These are phyloP conservation scores for Sporisorium scitamineum DNA, from an alignment of 1,284 basidiomycete species.

Conservation along the genomic window DNA sequence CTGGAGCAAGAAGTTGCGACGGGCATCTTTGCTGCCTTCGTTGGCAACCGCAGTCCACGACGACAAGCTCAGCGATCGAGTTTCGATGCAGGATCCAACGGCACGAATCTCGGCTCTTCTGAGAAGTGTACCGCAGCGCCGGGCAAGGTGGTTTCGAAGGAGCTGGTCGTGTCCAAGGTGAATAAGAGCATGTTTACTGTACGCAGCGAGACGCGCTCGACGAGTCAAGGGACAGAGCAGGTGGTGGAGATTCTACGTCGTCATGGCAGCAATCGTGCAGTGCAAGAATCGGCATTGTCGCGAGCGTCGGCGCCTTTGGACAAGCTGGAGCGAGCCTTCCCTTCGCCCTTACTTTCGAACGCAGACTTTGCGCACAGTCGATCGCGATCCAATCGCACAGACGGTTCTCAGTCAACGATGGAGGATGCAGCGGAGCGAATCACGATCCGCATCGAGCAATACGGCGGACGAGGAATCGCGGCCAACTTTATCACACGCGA, in stretches of 20 bases:
- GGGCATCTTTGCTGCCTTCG: slow-evolving; percentile 46
- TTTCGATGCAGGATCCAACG: slow-evolving; percentile 7
- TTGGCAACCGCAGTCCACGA: slow-evolving; percentile 45
- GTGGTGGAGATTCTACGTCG: slow-evolving; percentile 30
- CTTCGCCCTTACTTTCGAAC: slow-evolving; percentile 30
- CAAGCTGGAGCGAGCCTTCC: slow-evolving; percentile 38
- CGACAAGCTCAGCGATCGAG: slow-evolving; percentile 25
- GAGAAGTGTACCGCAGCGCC: not conserved
- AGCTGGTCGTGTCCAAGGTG: slow-evolving; percentile 38
- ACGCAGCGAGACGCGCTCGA: slow-evolving; percentile 12
- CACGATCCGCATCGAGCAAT: slow-evolving; percentile 27
- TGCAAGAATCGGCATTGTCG: slow-evolving; percentile 10
- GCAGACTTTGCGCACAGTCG: slow-evolving; percentile 15
- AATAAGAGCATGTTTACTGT: slow-evolving; percentile 28
- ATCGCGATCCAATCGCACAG: slow-evolving; percentile 14
- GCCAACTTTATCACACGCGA: slow-evolving; percentile 26
- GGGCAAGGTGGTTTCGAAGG: slow-evolving; percentile 4
- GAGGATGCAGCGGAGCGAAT: slow-evolving; percentile 18
- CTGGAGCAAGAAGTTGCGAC: slow-evolving; percentile 38
- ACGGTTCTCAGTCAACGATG: slow-evolving; percentile 10
- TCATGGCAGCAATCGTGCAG: not conserved
- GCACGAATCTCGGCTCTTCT: not conserved
- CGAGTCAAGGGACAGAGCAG: slow-evolving; percentile 14
- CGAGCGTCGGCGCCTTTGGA: slow-evolving; percentile 7
- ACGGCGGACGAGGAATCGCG: slow-evolving; percentile 18